Evolutionary conservation across 306 rosid species (phyloP), one percentile per base, ranked within the genome.

Genomic region (Begonia fuchsioides): DNA sequence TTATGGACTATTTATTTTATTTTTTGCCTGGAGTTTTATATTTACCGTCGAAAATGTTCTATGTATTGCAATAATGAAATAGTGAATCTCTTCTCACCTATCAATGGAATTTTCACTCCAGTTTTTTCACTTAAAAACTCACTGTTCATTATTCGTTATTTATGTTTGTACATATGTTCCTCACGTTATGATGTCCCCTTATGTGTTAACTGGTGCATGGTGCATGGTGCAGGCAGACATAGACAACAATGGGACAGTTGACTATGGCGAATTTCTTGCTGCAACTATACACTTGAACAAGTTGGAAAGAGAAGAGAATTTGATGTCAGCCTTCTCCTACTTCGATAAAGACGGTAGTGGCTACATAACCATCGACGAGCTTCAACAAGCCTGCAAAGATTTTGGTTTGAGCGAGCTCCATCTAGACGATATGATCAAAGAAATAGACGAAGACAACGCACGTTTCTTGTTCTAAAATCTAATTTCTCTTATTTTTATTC

Each of bases 311-410:
- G 74, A 72, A 20, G 78, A 72, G 61, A 72, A 72, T 57, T 46
- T 72, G 39, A 2, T 68, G 43, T 59, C 68, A 1, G 78, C 78
- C 12, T 72, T 72, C 61, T 59, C 78, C 1, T 72, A 67, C 46
- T 72, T 72, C 11, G 78, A 72, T 63, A 72, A 72, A 51, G 78
- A 72, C 44, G 68, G 68, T n/a, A 72, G 78, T 15, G 78, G 78
- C 39, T 72, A 45, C 45, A 72, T 72, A 26, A 72, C 78, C 41
- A 63, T 72, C 12, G 78, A 72, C 17, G 78, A 72, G 45, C 74
- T 72, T 47, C 68, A 65, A 18, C 71, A 59, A 39, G 78, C 74
- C 44, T 72, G 74, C 64, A 60, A 53, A 47, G 74, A 67, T 15
- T 72, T 72, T 44, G 78, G 78, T 15, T 67, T 72, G 52, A 66